A percentile compares a stretch with the other conserved stretches of the same genome.
These are phyloP conservation scores for Didymella exigua DNA, from an alignment of 2,329 filamentous ascomycete genomes.

Conservation along the genomic window DNA sequence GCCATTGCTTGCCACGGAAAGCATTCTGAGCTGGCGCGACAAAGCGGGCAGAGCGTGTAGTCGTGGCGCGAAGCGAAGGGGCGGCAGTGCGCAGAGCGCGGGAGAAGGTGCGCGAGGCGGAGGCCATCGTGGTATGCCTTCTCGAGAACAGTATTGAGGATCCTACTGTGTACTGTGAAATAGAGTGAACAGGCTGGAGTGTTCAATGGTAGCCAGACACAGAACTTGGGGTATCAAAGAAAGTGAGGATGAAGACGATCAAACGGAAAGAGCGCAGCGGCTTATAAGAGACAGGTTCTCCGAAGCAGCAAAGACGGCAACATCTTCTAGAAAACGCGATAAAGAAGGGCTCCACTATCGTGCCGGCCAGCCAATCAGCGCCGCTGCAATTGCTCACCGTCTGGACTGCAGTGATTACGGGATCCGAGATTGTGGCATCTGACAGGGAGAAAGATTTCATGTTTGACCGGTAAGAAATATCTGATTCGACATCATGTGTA, in stretches of 20 bases:
- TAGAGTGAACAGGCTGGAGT: background rate
- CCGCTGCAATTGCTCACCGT: slow-evolving; percentile 4
- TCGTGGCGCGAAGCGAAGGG: slow-evolving; percentile 61
- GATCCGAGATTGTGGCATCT: slow-evolving; percentile 14
- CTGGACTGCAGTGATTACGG: slow-evolving; percentile 33
- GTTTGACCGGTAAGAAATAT: slow-evolving; percentile 18
- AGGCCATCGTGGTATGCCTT: slow-evolving; percentile 37
- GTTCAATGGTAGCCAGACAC: slow-evolving; percentile 20
- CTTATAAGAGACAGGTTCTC: slow-evolving; percentile 21
- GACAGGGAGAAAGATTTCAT: slow-evolving; percentile 13
- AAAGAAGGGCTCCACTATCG: background rate
- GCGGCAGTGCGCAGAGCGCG: slow-evolving; percentile 49
- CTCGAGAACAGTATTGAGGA: background rate
- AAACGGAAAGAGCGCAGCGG: slow-evolving; percentile 5
- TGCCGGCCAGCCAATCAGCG: slow-evolving; percentile 25
- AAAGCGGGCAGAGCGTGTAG: slow-evolving; percentile 63
- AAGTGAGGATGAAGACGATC: slow-evolving; percentile 7
- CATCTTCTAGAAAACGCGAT: slow-evolving; percentile 22
- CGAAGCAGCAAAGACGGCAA: slow-evolving; percentile 22
- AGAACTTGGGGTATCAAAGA: slow-evolving; percentile 7
- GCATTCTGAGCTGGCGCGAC: slow-evolving; percentile 65
- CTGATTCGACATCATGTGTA: slow-evolving; percentile 2
- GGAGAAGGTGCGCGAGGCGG: slow-evolving; percentile 43
- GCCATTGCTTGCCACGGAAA: slow-evolving; percentile 73
- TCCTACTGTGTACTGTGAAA: background rate